phyloP scores from a whole-genome alignment of 129 eudicot species.

The Rutidosis leptorrhynchoides region DNA sequence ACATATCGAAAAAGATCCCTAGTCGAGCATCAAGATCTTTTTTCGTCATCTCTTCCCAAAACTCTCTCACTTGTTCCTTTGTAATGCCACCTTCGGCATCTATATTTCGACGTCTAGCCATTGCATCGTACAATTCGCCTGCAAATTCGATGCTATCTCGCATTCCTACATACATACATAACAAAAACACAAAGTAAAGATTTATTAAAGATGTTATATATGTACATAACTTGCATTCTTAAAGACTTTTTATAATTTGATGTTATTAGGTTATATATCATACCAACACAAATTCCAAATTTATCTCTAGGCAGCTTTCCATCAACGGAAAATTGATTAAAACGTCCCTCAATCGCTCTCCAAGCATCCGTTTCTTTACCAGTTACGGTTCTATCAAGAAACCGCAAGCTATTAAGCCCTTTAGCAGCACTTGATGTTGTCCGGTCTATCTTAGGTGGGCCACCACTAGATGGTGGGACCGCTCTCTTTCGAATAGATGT shows the following conservation, averaged over 20 bases:
- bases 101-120: conserved; percentile 66
- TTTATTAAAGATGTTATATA: conserved; percentile 19
- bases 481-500: conserved; percentile 34
- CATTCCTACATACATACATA: conserved; percentile 52
- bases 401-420: conserved; percentile 76
- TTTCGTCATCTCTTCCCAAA: conserved; percentile 84
- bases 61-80: conserved; percentile 44
- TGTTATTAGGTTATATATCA: neutral
- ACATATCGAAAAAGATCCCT: conserved; percentile 94
- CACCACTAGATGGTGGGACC: conserved; percentile 19
- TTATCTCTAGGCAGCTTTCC: conserved; percentile 73
- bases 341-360: conserved; percentile 78
- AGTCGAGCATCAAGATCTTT: conserved; percentile 79
- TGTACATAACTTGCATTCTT: neutral
- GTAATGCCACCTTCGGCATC: conserved; percentile 51
- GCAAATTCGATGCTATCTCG: conserved; percentile 83
- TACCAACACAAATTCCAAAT: conserved; percentile 89
- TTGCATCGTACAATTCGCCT: conserved; percentile 65
- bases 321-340: conserved; percentile 45
- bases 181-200: neutral
- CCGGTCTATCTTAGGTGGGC: conserved; percentile 48
- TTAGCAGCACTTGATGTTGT: conserved; percentile 61
- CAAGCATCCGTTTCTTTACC: conserved; percentile 79
- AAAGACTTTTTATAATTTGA: conserved; percentile 4
- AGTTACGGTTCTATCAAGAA: conserved; percentile 67